Base-by-base conservation (phyloP, 2,329 filamentous ascomycete species). In the Ophiocordyceps camponoti-floridani region DNA sequence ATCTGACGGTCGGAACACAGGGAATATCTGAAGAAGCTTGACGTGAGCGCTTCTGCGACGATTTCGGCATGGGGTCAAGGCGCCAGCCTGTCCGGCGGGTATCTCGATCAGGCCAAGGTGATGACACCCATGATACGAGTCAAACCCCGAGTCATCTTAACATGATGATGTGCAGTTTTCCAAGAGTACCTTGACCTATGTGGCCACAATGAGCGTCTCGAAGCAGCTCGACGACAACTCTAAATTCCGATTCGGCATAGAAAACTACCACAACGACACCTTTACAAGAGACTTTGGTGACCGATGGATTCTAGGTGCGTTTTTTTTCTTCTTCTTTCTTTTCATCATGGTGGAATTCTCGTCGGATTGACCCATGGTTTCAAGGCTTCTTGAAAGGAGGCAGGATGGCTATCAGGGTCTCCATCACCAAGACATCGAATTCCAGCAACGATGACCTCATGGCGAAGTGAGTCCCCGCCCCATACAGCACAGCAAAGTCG, bases 221-320 rank as follows among this genome's bases (percentile, higher is more conserved):
- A 10, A 30, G 23, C 28, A 35, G 42, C 5, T 10, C 3, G 6
- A 33, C 3, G 10, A 14, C 4, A n/a, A 35, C 2, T 10, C 19
- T 1, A 12, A 11, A 12, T 43, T 43, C 28, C 11, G 38, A 19
- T 45, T 45, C 13, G 43, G 43, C 19, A 43, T 2, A 6, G 6
- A 37, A 4, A 28, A 7, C 1, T 45, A 45, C n/a, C 28, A 45
- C 4, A 16, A 6, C 4, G 16, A 4, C 16, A 38, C 16, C 2
- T 45, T 45, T 40, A 13, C 8, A n/a, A 9, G 14, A 3, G 44
- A 45, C 40, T 45, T 40, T 43, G 44, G 44, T 41, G 41, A 45
- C 13, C 38, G 40, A 27, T 45, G 40, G 40, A 43, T 45, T 11
- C 44, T 26, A 16, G 44, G 44, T 35, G 9, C 23, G 23, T 23